Evolutionary conservation across 176 grass and related monocot genomes (phyloP).

Genomic region (Typha latifolia): DNA sequence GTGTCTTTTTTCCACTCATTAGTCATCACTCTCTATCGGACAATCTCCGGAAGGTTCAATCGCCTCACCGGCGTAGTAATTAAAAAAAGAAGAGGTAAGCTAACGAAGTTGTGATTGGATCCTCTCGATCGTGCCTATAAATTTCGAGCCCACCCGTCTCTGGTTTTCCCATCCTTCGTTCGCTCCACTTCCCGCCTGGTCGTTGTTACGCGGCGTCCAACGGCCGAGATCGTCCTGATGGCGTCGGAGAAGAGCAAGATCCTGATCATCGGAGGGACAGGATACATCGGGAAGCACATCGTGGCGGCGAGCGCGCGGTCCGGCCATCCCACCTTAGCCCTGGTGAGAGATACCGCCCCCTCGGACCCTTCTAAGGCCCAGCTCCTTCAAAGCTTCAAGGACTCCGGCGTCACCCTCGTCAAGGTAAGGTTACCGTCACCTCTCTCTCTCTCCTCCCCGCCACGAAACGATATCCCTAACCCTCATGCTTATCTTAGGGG

Average conservation of each 20-base stretch:
- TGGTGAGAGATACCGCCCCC: conserved; percentile 38
- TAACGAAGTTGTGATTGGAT: no score
- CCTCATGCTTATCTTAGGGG: conserved; percentile 10
- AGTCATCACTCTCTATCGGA: no score
- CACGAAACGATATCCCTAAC: neutral
- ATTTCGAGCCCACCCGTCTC: no score
- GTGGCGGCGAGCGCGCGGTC: conserved; percentile 38
- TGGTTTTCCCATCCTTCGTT: no score
- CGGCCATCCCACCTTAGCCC: conserved; percentile 36
- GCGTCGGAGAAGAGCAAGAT: conserved; percentile 42
- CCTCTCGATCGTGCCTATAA: no score
- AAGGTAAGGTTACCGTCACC: conserved; percentile 4
- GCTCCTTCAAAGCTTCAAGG: conserved; percentile 42
- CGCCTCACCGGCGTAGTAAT: no score
- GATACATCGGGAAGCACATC: conserved; percentile 41
- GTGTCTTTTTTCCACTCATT: no score
- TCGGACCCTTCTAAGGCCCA: conserved; percentile 42
- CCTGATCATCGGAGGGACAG: conserved; percentile 47
- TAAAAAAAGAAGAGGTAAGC: no score
- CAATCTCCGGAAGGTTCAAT: no score
- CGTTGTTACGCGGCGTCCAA: no score
- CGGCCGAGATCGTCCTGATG: neutral
- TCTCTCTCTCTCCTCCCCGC: neutral
- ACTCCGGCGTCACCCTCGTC: conserved; percentile 44
- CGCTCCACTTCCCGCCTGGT: no score